phyloP scores from a whole-genome alignment of 2,329 filamentous ascomycete species.

The Endothia cerciana region DNA sequence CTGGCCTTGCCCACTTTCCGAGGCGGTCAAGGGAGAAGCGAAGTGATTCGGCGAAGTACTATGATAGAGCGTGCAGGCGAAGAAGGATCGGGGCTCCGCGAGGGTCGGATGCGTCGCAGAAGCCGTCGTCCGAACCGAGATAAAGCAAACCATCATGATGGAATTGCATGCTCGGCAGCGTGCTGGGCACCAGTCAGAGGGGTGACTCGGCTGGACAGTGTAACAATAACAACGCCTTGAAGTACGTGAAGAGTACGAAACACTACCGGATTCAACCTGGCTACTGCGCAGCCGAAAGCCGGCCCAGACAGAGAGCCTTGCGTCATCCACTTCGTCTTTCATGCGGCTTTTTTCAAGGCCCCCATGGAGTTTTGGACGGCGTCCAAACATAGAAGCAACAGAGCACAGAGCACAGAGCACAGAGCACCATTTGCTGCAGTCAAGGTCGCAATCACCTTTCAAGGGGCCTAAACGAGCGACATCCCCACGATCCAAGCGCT shows the following conservation, averaged over 20 bases:
- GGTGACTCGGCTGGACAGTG: slow-evolving; percentile 9
- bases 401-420: slow-evolving; percentile 3
- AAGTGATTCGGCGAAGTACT: slow-evolving; percentile 7
- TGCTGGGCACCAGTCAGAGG: not conserved
- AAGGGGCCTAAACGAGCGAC: not conserved
- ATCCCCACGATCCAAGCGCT: slow-evolving; percentile 13
- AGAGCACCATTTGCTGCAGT: slow-evolving; percentile 8
- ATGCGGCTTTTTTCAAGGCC: not conserved
- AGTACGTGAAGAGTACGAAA: too few species aligned
- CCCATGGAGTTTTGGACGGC: not conserved
- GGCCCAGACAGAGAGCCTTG: not conserved
- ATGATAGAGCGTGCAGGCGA: not conserved
- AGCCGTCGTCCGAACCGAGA: not conserved
- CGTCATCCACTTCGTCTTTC: not conserved
- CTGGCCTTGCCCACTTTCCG: slow-evolving; percentile 9
- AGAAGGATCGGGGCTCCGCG: not conserved
- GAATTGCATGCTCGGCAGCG: not conserved
- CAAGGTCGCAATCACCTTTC: slow-evolving; percentile 1
- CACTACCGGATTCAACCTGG: not conserved
- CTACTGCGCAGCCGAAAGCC: not conserved
- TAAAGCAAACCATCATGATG: not conserved
- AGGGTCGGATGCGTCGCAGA: not conserved
- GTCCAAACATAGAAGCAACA: not conserved
- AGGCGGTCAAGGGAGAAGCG: slow-evolving; percentile 17
- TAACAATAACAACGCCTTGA: not conserved